Conservation (phyloP, 768 basidiomycete genomes). For the Lactarius tabidus region DNA sequence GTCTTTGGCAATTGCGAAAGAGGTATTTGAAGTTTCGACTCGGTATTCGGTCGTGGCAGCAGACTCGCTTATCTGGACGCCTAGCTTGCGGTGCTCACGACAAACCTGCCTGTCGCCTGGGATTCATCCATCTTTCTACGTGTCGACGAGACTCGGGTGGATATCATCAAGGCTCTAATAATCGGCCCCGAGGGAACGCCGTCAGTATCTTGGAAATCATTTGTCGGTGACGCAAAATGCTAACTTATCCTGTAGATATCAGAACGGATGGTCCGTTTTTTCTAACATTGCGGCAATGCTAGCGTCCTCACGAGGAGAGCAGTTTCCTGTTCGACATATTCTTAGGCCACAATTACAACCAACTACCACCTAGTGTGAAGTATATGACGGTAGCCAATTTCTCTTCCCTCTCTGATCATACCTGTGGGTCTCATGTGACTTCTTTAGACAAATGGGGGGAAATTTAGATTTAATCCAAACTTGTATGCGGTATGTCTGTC, state of each 20-base stretch:
- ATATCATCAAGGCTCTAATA: conserved; percentile 88
- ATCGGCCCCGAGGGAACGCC: conserved; percentile 94
- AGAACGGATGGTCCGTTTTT: conserved; percentile 79
- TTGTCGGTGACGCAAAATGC: conserved; percentile 7
- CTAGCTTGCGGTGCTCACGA: conserved; percentile 88
- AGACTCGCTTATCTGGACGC: conserved; percentile 3
- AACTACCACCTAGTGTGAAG: conserved; percentile 73
- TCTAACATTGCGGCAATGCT: not conserved
- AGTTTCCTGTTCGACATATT: conserved; percentile 89
- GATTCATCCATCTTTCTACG: conserved; percentile 90
- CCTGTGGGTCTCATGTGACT: not conserved
- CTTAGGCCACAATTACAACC: conserved; percentile 84
- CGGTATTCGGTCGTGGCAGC: not conserved
- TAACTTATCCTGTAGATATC: conserved; percentile 47
- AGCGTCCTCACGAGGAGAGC: conserved; percentile 13
- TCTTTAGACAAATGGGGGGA: conserved; percentile 75
- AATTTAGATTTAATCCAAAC: conserved; percentile 91
- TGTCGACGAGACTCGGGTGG: conserved; percentile 89
- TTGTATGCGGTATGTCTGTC: conserved; percentile 68
- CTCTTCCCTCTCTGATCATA: not conserved
- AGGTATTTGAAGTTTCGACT: conserved; percentile 41
- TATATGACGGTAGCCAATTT: conserved; percentile 55
- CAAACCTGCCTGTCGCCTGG: conserved; percentile 93
- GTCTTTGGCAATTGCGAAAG: conserved; percentile 92
- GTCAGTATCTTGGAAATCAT: conserved; percentile 35